Evolutionary conservation across 1,284 basidiomycete genomes (phyloP), one percentile per base, ranked within the genome.

Genomic region (Rhodotorula sp.): DNA sequence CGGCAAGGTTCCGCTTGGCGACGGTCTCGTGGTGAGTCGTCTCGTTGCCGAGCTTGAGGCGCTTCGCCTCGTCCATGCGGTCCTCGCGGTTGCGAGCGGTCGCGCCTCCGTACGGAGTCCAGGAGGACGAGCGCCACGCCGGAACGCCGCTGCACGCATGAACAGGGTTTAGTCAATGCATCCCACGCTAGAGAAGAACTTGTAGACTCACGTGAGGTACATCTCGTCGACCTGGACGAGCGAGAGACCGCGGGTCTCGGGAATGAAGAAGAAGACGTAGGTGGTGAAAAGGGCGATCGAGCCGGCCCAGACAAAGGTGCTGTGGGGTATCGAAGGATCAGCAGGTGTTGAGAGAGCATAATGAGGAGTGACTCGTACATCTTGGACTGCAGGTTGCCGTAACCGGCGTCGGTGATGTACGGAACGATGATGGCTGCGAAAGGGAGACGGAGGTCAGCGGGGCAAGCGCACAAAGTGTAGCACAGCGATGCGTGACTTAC

Each of bases 241-340:
- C 43, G 62, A 54, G 8, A 63, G 31, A 6, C 54, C 59, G 71
- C 76, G 79, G 67, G 79, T 82, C 70, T 83, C 82, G 34, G 82
- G 82, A 50, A 83, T 78, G 74, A 80, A 81, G 76, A 81, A 78
- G 78, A 80, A 82, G 50, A 79, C 78, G 68, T 82, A 82, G 60
- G 75, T 52, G 70, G 65, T 60, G 68, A 73, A 72, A 19, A 73
- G 56, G 18, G n/a, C 7, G 5, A 50, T 34, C n/a, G 55, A 79
- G 38, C 81, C 81, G 5, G 81, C 81, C 80, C 82, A 83, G 52
- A 82, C 69, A 61, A 82, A 82, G 58, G 77, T 79, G 74, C 81
- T 80, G 18, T 14, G 7, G 34, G 15, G 14, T 10, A 34, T 7
- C 4, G 52, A 12, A 34, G 12, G 4, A 21, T 31, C 26, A 61